Percentiles rank a stretch among this genome's conserved stretches.
phyloP scores from a whole-genome alignment of 306 rosid genomes.

The Cyclanthera cordifolia region DNA sequence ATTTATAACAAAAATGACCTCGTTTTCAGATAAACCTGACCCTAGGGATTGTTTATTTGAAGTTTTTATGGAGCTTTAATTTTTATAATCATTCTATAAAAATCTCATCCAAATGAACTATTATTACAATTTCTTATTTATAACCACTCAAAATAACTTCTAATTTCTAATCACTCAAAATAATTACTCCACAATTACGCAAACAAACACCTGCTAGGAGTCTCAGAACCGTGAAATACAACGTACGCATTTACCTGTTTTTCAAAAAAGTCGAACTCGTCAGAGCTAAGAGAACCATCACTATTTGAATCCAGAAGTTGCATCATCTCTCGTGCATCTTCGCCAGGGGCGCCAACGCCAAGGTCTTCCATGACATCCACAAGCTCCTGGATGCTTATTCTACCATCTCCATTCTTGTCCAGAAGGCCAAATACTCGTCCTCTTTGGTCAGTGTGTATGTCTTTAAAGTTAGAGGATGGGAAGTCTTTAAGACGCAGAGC shows the following conservation, averaged over 20 bases:
- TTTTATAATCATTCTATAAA: too few relatives aligned
- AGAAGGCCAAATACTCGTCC: constrained; percentile 70
- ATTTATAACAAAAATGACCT: too few relatives aligned
- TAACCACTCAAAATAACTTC: too few relatives aligned
- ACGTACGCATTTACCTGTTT: constrained; percentile 39
- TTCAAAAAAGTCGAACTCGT: constrained; percentile 50
- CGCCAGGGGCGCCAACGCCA: constrained; percentile 89
- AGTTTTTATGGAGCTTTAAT: too few relatives aligned
- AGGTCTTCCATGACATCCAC: constrained; percentile 90
- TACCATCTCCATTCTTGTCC: constrained; percentile 88
- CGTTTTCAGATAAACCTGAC: not conserved
- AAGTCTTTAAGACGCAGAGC: constrained; percentile 75
- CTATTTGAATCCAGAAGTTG: constrained; percentile 48
- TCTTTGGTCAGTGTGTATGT: constrained; percentile 36
- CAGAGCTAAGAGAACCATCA: constrained; percentile 54
- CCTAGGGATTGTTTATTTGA: too few relatives aligned
- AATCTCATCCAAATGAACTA: too few relatives aligned
- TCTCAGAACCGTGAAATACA: not conserved
- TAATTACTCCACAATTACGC: too few relatives aligned
- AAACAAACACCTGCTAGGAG: too few relatives aligned
- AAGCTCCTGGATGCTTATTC: constrained; percentile 82
- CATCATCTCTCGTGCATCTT: constrained; percentile 70
- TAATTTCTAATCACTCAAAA: too few relatives aligned
- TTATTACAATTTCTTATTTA: too few relatives aligned
- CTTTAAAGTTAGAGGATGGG: constrained; percentile 39